Base-by-base conservation (phyloP, 1,139 yeast genomes). In the Nakaseomyces sp. region DNA sequence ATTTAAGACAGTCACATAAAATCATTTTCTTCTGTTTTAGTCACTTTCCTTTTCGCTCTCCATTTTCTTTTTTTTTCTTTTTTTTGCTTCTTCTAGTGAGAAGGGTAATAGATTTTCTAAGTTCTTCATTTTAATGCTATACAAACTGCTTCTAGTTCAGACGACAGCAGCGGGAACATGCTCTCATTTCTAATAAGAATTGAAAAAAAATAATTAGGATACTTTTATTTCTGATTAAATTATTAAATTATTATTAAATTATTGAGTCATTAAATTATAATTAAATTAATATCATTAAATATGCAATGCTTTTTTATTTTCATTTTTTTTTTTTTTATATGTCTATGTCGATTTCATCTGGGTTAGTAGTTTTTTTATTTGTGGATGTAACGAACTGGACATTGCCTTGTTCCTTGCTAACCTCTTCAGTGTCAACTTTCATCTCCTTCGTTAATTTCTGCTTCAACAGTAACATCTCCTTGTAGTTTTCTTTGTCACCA, bases 401-500 rank as follows among this genome's bases (percentile, higher is more conserved):
- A 37, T 55, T 54, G 9, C 71, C 72, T 30, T 60, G 57, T 2
- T 57, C 54, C 39, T 61, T 58, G 32, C 63, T 63, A 13, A 57
- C 53, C 7, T 50, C 45, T 33, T 62, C 65, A 15, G 68, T 58
- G 45, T 69, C 69, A 2, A 66, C 60, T 32, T 58, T 58, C 58
- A 68, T 66, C 45, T 66, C 64, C 3, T 66, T 69, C 33, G 63
- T 68, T n/a, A 72, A 68, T 40, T 73, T 67, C 42, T 89, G 69
- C 58, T 80, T 84, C 52, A 72, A 68, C 40, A 81, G 68, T 18
- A 88, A 63, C 89, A 87, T 82, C 13, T 79, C 82, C 54, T 83
- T 87, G 61, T 76, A 87, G 0, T 84, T 76, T 2, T 70, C 71
- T 55, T 84, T 94, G 49, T 74, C 68, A 2, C 96, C 96, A 58